Evolutionary conservation across 306 rosid species (phyloP), one percentile per base, ranked within the genome.

Genomic region (Quercus gilva): DNA sequence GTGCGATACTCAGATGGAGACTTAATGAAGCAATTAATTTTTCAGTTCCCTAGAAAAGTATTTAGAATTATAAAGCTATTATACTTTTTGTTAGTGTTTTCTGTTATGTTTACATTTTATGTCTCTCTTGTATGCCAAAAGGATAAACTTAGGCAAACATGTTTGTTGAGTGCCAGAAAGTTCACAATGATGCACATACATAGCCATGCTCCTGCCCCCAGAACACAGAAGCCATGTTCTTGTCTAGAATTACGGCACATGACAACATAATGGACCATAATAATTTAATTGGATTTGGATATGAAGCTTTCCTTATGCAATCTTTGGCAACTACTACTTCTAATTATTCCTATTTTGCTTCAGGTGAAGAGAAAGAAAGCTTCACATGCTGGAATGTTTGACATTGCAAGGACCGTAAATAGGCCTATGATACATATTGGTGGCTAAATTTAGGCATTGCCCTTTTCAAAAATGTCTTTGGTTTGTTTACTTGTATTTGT

Each of bases 381-480:
- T 76, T 89, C 95, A 26, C 99, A 95, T 82, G 97, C 99, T 26
- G 98, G 98, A 28, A 95, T 95, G 99, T 90, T 92, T 58, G 96
- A 95, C 80, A 80, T 95, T 74, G 97, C 97, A 23, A 92, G 91
- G 86, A 94, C 97, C 5, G 85, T 95, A 77, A 95, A 95, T 74
- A 89, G 98, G 91, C 98, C 99, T 13, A 92, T 95, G 99, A 91
- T 95, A 74, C 99, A 91, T 85, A 91, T 95, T 45, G 99, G 99
- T 41, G 99, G 99, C 87, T 93, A 84, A 89, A 89, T 85, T 82
- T 70, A 77, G 83, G 61, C 84, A 49, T 45, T 23, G 18, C 37
- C 43, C 51, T 49, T 35, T 31, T 33, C 4, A 28, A 13, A 49
- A 4, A 25, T 49, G 2, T 43, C 1, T 31, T 33, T 19, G 11